Evolutionary conservation across 2,329 filamentous ascomycete genomes (phyloP).

Genomic region (Fusarium solani-melongenae): DNA sequence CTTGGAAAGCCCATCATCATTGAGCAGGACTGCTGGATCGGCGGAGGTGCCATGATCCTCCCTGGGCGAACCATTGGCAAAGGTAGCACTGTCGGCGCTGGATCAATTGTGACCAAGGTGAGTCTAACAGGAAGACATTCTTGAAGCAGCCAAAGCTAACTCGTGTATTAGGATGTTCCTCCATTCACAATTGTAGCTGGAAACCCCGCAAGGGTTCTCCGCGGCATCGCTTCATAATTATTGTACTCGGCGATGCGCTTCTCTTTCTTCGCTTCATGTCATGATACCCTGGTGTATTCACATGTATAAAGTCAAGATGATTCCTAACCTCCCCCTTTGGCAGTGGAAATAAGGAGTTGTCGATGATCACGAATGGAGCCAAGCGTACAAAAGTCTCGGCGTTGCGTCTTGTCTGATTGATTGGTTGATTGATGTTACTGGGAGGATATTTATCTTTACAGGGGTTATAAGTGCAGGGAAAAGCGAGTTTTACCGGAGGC

Average conservation of each 20-base stretch:
- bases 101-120: conserved; percentile 85
- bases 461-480: conserved; percentile 21
- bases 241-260: conserved; percentile 18
- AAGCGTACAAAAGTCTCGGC: conserved; percentile 34
- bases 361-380: conserved; percentile 21
- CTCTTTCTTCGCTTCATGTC: conserved; percentile 37
- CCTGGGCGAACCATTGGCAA: conserved; percentile 84
- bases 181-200: conserved; percentile 76
- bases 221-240: conserved; percentile 49
- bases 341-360: conserved; percentile 3
- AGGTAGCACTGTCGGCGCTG: conserved; percentile 83
- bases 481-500: conserved; percentile 29
- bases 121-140: conserved; percentile 33
- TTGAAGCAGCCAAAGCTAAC: conserved; percentile 29
- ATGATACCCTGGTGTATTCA: conserved; percentile 48
- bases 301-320: conserved; percentile 34
- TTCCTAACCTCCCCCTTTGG: not conserved
- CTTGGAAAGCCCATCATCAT: conserved; percentile 79
- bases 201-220: conserved; percentile 72
- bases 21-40: conserved; percentile 87
- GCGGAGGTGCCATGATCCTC: conserved; percentile 80
- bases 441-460: conserved; percentile 19
- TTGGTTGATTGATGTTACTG: not conserved
- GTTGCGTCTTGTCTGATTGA: conserved; percentile 25
- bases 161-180: conserved; percentile 64